Evolutionary conservation across 2,329 filamentous ascomycete genomes (phyloP), one percentile per base, ranked within the genome.

Genomic region (Fusarium palustre): DNA sequence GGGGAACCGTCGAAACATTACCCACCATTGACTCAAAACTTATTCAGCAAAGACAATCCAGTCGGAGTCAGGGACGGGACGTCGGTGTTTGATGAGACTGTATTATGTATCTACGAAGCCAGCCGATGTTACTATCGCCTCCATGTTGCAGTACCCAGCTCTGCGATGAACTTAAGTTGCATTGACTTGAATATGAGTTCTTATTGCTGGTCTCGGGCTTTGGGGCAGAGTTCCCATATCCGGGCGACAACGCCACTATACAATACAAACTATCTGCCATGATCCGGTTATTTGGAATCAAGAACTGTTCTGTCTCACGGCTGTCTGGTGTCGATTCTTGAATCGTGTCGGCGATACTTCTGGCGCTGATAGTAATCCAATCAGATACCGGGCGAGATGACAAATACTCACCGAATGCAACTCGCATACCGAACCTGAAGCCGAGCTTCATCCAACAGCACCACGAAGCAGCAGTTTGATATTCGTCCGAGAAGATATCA

Each of bases 371-470:
- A 69, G 69, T 73, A 18, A 18, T 16, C 68, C 70, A 61, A 74
- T 70, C 70, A 67, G 70, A 73, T 74, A 55, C 58, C 55, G 59
- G 33, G 42, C 22, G 43, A n/a, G 31, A 49, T 74, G 70, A 71
- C 68, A 73, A 73, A 74, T 72, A 24, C 34, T 60, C 28, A 31
- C 52, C 30, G 55, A 38, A 55, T 11, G 20, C 25, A 34, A 36
- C 52, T 74, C 71, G 67, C 47, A 60, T 55, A 53, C 62, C 69
- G 71, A 73, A 36, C 28, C 49, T 68, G 67, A 60, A 66, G 47
- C 68, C 68, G 63, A 74, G 59, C 59, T 58, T 66, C 38, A 39
- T n/a, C 52, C 20, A 39, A 49, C 38, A 36, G 22, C 13, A 54
- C 64, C 45, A 45, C 54, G 49, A 54, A 46, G 22, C 16, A 43